Conservation (phyloP, 768 basidiomycete species). For the Russula sp. region DNA sequence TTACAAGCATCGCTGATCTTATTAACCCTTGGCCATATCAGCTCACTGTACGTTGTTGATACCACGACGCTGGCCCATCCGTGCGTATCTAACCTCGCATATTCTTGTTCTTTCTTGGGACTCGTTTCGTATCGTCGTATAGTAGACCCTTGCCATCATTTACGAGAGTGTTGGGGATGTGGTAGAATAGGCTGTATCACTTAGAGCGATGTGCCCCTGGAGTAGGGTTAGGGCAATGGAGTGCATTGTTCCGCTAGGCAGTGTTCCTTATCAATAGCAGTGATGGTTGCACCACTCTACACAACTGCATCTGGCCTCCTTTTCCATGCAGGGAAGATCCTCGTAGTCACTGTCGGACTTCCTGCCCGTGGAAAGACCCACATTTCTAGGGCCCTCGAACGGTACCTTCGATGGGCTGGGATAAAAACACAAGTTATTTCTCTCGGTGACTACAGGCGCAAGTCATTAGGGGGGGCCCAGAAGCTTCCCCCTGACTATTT, state of each 20-base stretch:
- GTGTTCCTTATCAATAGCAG: background rate
- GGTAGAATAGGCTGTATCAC: constrained; percentile 6
- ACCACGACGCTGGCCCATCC: constrained; percentile 1
- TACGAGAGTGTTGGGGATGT: background rate
- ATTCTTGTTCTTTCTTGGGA: background rate
- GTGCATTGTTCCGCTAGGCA: no score
- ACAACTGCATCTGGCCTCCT: constrained; percentile 85
- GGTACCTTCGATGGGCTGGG: constrained; percentile 98
- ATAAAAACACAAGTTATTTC: constrained; percentile 95
- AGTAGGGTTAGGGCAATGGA: constrained; percentile 26
- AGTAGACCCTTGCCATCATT: constrained; percentile 2
- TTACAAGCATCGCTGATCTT: constrained; percentile 14
- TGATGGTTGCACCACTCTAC: constrained; percentile 90
- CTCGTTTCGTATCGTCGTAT: background rate
- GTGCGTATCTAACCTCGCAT: constrained; percentile 10
- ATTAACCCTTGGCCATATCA: background rate
- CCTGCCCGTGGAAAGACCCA: constrained; percentile 97
- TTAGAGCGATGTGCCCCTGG: background rate
- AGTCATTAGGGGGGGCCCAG: constrained; percentile 83
- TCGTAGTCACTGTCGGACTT: constrained; percentile 88
- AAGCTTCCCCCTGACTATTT: constrained; percentile 93
- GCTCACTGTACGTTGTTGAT: constrained; percentile 3
- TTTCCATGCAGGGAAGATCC: constrained; percentile 92
- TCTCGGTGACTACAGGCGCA: constrained; percentile 90
- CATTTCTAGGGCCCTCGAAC: constrained; percentile 89